Percentiles rank a stretch among this genome's conserved stretches.
Conservation (phyloP, 345 rosid genomes). For the Pugionium dolabratum region DNA sequence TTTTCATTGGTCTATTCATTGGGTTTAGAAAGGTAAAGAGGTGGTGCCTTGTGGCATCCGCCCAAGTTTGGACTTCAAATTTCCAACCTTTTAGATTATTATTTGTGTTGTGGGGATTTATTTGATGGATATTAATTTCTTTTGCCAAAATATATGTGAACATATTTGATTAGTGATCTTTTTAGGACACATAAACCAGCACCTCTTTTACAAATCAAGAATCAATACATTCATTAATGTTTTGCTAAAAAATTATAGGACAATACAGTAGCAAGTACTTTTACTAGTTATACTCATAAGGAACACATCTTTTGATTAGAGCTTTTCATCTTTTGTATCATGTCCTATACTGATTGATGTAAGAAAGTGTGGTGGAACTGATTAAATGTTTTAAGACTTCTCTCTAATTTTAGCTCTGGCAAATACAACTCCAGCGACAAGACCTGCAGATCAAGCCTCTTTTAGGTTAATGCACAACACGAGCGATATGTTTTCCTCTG, state of each 20-base stretch:
- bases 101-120: too few relatives aligned
- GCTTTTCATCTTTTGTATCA: neutral
- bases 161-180: too few relatives aligned
- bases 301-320: neutral
- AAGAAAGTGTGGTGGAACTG: conserved; percentile 18
- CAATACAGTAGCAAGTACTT: neutral
- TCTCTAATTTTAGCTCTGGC: conserved; percentile 90
- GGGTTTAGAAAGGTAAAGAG: too few relatives aligned
- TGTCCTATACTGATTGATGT: conserved; percentile 14
- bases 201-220: neutral
- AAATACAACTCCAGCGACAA: conserved; percentile 84
- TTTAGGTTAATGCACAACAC: conserved; percentile 24
- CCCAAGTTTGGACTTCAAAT: too few relatives aligned
- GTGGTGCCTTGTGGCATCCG: too few relatives aligned
- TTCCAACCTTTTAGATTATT: too few relatives aligned
- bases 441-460: conserved; percentile 50
- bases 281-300: neutral
- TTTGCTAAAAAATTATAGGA: neutral
- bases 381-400: conserved; percentile 43
- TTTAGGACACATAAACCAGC: neutral
- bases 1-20: too few relatives aligned
- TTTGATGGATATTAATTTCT: too few relatives aligned
- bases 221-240: conserved; percentile 16
- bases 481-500: neutral
- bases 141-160: too few relatives aligned